These are phyloP conservation scores for Cicer arietinum DNA, from an alignment of 306 rosid species.

Conservation along the genomic window DNA sequence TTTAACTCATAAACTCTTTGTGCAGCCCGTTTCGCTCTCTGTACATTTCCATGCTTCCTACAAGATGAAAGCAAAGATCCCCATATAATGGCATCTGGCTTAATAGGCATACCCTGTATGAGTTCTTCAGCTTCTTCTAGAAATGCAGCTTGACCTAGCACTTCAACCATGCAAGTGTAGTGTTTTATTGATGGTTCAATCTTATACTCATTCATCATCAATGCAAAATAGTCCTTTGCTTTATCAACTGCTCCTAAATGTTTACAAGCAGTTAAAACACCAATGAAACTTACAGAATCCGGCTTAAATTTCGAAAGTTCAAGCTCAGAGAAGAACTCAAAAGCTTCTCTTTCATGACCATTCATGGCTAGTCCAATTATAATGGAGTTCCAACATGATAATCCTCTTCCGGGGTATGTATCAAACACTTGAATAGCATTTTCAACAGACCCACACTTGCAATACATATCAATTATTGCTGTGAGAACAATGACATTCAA, in stretches of 20 bases:
- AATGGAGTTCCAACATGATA: conserved; percentile 82
- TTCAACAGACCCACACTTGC: conserved; percentile 73
- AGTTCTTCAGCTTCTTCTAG: conserved; percentile 84
- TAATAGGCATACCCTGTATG: conserved; percentile 58
- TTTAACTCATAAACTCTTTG: conserved; percentile 61
- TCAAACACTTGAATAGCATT: conserved; percentile 71
- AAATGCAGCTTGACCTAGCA: conserved; percentile 71
- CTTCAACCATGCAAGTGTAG: conserved; percentile 82
- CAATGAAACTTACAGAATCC: conserved; percentile 71
- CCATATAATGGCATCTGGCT: conserved; percentile 81
- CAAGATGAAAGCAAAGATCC: conserved; percentile 84
- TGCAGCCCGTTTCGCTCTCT: conserved; percentile 71
- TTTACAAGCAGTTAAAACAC: conserved; percentile 80
- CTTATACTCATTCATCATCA: conserved; percentile 56
- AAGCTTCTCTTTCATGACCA: conserved; percentile 71
- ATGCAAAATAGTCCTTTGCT: conserved; percentile 63
- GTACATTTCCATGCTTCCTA: conserved; percentile 65
- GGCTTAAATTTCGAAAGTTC: conserved; percentile 61
- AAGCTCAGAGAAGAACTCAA: conserved; percentile 65
- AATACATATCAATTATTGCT: conserved; percentile 84
- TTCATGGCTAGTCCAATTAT: conserved; percentile 79
- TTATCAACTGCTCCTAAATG: conserved; percentile 68
- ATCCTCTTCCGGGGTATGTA: conserved; percentile 51
- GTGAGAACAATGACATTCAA: conserved; percentile 68
- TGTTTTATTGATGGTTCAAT: conserved; percentile 74